Conservation (phyloP, 2,329 filamentous ascomycete species). For the Mycosphaerelloides madeirae region DNA sequence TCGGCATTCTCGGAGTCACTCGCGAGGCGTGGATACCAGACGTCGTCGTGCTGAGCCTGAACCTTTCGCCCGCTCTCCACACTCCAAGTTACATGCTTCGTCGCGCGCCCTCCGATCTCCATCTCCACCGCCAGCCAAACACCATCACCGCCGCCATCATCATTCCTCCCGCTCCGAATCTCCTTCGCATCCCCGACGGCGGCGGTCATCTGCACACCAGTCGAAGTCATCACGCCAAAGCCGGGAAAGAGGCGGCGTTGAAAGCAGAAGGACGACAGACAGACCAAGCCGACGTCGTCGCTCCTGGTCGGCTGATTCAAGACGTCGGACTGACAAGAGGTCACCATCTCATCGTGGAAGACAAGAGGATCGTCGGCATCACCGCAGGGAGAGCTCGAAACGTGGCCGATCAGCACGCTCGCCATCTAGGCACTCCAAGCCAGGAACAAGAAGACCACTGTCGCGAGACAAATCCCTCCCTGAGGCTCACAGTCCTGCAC, state of each 20-base stretch:
- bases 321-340: slow-evolving; percentile 12
- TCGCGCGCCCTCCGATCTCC: no score
- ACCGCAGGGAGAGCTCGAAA: no score
- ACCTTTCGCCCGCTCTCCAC: slow-evolving; percentile 2
- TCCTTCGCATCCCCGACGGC: slow-evolving; percentile 29
- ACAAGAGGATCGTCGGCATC: no score
- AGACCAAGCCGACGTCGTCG: slow-evolving; percentile 35
- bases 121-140: slow-evolving; percentile 16
- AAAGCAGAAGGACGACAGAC: slow-evolving; percentile 10
- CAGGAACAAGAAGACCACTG: no score
- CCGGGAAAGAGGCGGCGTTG: slow-evolving; percentile 20
- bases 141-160: slow-evolving; percentile 7
- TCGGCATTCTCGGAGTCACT: background rate
- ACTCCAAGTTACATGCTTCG: slow-evolving; percentile 1
- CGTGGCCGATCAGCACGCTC: no score
- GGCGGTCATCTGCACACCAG: slow-evolving; percentile 23
- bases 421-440: no score
- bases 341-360: no score
- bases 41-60: slow-evolving; percentile 1
- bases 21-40: slow-evolving; percentile 3
- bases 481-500: no score
- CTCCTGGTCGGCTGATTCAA: slow-evolving; percentile 38
- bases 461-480: no score
- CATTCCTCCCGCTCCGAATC: slow-evolving; percentile 17
- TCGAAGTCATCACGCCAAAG: slow-evolving; percentile 30